Base-by-base conservation (phyloP, 345 rosid genomes). In the Aquilaria sinensis region DNA sequence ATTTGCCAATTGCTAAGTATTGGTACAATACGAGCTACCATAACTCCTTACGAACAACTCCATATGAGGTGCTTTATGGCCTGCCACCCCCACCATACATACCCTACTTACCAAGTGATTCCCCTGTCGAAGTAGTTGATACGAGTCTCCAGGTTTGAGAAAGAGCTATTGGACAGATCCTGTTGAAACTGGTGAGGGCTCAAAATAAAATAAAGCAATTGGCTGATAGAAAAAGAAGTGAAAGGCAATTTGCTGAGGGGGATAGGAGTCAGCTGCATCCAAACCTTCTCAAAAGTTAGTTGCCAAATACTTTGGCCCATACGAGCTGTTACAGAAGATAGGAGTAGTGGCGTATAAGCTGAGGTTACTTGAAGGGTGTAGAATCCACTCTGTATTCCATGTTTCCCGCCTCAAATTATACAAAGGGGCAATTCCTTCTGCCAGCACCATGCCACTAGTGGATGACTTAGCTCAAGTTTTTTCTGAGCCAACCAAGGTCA, bases 21-120 rank as follows among this genome's bases (percentile, higher is more conserved):
- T 60, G 52, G 63, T 60, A 60, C 30, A 60, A 43, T 29, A 37
- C 31, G 31, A 43, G 5, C 51, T 46, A 1, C 31, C 51, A 59
- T 4, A 10, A 2, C 12, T 4, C n/a, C 10, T 30, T 32, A 5
- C 31, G 4, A 30, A 30, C 32, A 1, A 53, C 32, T 23, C 57
- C 57, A 4, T 53, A 8, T 29, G 3, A 23, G 6, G 34, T 29
- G 2, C 4, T 53, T 1, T 53, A 53, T 53, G 32, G 32, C 2
- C 57, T n/a, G 6, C 2, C 32, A 1, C 32, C 57, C 16, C 57
- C 57, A 1, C 2, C 16, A 2, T 3, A 53, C 32, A 6, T 53
- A 3, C 57, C 34, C 2, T 16, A 53, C 16, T 2, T 53, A 1
- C 12, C 33, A 6, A 11, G 57, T 1, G 7, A 30, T 23, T 53